Conservation (phyloP, 176 grass and related monocot species). For the Carex pumila region DNA sequence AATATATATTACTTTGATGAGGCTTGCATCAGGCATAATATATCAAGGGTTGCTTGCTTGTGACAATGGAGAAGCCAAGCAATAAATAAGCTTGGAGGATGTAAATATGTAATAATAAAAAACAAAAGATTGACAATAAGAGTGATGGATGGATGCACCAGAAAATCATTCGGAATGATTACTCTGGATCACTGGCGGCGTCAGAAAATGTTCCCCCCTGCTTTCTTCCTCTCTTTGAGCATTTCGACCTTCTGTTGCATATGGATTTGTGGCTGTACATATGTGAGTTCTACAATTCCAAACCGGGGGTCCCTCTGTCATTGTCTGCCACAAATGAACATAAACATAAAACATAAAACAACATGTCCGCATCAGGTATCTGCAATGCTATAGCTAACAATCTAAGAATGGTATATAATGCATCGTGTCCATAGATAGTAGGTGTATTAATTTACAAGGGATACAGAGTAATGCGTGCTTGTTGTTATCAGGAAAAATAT, state of each 20-base stretch:
- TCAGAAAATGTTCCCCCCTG: constrained; percentile 42
- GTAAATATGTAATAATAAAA: not conserved
- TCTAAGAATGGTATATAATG: not conserved
- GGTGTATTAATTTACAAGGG: not conserved
- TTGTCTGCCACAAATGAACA: too few relatives aligned
- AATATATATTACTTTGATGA: too few relatives aligned
- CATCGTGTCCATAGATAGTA: not conserved
- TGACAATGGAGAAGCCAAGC: not conserved
- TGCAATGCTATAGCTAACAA: not conserved
- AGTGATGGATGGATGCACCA: not conserved
- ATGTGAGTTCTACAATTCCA: too few relatives aligned
- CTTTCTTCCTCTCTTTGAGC: not conserved
- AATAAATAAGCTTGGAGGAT: not conserved
- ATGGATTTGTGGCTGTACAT: not conserved
- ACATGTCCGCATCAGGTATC: not conserved
- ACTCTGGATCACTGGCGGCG: constrained; percentile 14
- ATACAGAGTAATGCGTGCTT: not conserved
- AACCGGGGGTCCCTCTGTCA: too few relatives aligned
- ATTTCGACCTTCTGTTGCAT: not conserved
- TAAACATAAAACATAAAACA: not conserved
- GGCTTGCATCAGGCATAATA: not conserved
- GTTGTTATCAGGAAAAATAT: constrained; percentile 10
- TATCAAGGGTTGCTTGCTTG: not conserved
- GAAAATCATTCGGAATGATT: constrained; percentile 42
- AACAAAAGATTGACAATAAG: not conserved